phyloP scores from a whole-genome alignment of 352 stramenopile genomes.

The Globisporangium okanoganense region DNA sequence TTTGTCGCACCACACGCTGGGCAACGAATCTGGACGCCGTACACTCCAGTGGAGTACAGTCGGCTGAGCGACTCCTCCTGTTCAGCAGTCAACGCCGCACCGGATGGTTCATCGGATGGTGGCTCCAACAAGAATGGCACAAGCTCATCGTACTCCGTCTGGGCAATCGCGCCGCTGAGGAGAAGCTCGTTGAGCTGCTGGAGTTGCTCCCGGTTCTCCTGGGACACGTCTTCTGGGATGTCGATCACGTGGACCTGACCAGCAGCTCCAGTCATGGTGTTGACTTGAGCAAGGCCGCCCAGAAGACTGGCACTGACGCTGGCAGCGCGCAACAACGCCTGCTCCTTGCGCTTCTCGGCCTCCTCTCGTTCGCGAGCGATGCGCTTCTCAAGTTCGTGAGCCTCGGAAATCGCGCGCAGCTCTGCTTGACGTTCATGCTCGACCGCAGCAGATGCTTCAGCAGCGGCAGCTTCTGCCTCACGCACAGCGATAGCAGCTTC shows the following conservation, averaged over 20 bases:
- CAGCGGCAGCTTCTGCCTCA: conserved; percentile 59
- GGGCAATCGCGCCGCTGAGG: conserved; percentile 75
- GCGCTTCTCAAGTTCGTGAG: conserved; percentile 51
- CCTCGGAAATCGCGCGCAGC: conserved; percentile 74
- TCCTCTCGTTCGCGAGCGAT: conserved; percentile 54
- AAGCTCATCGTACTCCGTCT: conserved; percentile 84
- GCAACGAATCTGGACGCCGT: conserved; percentile 86
- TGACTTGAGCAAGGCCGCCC: conserved; percentile 75
- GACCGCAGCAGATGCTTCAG: conserved; percentile 68
- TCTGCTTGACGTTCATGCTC: conserved; percentile 83
- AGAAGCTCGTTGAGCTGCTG: conserved; percentile 84
- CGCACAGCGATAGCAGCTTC: conserved; percentile 55
- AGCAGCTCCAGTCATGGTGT: conserved; percentile 57
- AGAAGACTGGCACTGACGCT: conserved; percentile 75
- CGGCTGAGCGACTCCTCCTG: conserved; percentile 81
- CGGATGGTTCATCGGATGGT: conserved; percentile 46
- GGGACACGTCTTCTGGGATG: conserved; percentile 76
- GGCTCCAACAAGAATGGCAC: conserved; percentile 85
- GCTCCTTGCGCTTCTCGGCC: conserved; percentile 54
- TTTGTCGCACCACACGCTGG: conserved; percentile 81
- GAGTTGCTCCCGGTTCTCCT: conserved; percentile 85
- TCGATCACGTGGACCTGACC: conserved; percentile 80
- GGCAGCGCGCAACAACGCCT: conserved; percentile 60
- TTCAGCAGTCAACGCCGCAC: conserved; percentile 67
- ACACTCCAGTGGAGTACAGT: conserved; percentile 70